Percentiles rank a stretch among this genome's conserved stretches.
phyloP scores from a whole-genome alignment of 495 filamentous ascomycete species.

The Hypoxylon trugodes region DNA sequence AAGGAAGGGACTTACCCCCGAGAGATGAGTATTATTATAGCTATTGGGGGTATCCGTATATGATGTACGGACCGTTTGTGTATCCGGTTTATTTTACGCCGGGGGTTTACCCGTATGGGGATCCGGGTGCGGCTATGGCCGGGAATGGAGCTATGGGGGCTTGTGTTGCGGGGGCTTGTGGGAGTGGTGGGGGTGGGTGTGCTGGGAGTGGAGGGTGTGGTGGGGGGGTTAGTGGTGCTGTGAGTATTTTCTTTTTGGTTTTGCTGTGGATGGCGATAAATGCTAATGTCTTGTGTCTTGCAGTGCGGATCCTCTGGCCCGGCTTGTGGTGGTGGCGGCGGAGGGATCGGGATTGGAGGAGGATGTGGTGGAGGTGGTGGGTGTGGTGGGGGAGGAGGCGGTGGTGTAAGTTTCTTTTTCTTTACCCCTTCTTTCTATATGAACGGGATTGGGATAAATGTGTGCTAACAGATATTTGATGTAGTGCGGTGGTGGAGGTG shows the following conservation, averaged over 20 bases:
- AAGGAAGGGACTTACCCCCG: conserved; percentile 59
- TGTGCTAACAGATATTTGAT: too few relatives aligned
- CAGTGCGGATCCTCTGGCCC: conserved; percentile 37
- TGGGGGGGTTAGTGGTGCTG: conserved; percentile 48
- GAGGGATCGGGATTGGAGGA: conserved; percentile 42
- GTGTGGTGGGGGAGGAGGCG: conserved; percentile 41
- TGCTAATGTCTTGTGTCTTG: conserved; percentile 38
- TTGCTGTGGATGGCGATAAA: neutral
- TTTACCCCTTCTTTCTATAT: too few relatives aligned
- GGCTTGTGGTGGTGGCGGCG: conserved; percentile 46
- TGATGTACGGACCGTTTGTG: conserved; percentile 49
- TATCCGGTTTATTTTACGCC: conserved; percentile 49
- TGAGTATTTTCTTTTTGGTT: conserved; percentile 12
- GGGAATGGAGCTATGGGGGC: conserved; percentile 55
- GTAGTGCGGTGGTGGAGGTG: too few relatives aligned
- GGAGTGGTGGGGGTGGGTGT: conserved; percentile 59
- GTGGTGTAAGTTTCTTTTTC: too few relatives aligned
- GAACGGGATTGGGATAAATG: too few relatives aligned
- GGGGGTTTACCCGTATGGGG: conserved; percentile 49
- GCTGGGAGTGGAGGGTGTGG: conserved; percentile 52
- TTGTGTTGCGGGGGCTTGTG: conserved; percentile 60
- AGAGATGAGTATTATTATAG: conserved; percentile 61
- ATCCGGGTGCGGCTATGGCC: conserved; percentile 62
- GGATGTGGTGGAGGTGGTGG: conserved; percentile 48
- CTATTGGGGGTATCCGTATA: conserved; percentile 62